phyloP scores from a whole-genome alignment of 2,329 filamentous ascomycete genomes.

The Diaporthe sp. region DNA sequence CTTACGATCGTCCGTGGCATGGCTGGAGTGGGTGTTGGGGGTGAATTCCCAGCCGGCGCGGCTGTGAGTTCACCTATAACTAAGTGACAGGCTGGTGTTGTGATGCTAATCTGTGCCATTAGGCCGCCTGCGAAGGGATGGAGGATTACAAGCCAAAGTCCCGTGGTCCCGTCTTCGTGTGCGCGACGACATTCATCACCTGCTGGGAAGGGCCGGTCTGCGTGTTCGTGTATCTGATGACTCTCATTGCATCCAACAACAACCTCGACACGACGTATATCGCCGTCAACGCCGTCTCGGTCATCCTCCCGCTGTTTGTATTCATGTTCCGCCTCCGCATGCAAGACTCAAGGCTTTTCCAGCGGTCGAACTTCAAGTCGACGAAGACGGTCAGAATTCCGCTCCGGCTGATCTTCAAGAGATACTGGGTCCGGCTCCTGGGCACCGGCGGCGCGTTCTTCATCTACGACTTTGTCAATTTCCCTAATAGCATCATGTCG shows the following conservation, averaged over 20 bases:
- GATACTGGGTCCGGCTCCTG: conserved; percentile 62
- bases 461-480: conserved; percentile 63
- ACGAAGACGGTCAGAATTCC: conserved; percentile 45
- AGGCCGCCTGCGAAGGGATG: conserved; percentile 52
- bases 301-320: conserved; percentile 50
- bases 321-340: conserved; percentile 52
- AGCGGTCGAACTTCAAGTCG: conserved; percentile 50
- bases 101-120: background rate
- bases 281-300: conserved; percentile 51
- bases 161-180: conserved; percentile 52
- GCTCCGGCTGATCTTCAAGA: conserved; percentile 54
- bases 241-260: conserved; percentile 52
- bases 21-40: conserved; percentile 54
- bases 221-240: conserved; percentile 53
- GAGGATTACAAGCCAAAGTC: conserved; percentile 45
- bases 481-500: conserved; percentile 61
- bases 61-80: conserved; percentile 42
- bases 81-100: rapidly evolving
- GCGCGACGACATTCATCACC: conserved; percentile 54
- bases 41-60: conserved; percentile 55
- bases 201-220: conserved; percentile 51
- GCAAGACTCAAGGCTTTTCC: conserved; percentile 51
- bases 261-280: conserved; percentile 49
- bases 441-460: conserved; percentile 67
- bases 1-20: conserved; percentile 54